Base-by-base conservation (phyloP, 2,329 filamentous ascomycete genomes). In the Pseudodiploospora longispora region DNA sequence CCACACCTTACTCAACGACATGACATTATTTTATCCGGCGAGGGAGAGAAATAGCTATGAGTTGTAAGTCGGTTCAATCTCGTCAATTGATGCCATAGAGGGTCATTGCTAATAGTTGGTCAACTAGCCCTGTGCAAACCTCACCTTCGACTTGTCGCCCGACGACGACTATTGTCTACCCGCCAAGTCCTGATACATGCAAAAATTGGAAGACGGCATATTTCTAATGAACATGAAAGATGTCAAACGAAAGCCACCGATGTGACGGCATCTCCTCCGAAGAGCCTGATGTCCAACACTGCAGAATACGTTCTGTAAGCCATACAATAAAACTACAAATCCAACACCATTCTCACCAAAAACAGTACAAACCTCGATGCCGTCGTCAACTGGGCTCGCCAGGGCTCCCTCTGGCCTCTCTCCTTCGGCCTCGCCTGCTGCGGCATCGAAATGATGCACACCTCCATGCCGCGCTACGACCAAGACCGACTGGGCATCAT, bases 401-500 rank as follows among this genome's bases (percentile, higher is more conserved):
- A 77, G 52, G 66, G 75, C 30, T 82, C 78, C 10, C 58, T 81
- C 2, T 82, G 78, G 77, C 77, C 77, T 3, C 61, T 82, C 56
- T 73, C 69, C 10, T 81, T 82, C 52, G 78, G 67, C n/a, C 71
- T 82, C 7, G 78, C 78, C 47, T 82, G 78, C 60, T 82, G 78
- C 57, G 71, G 74, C 40, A 52, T 82, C 44, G 78, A 82, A 54
- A 82, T 82, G 78, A 82, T 82, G 78, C 75, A 78, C 49, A 64
- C 74, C 3, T 80, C 76, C 2, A 79, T 77, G 53, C 78, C 78
- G 4, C 69, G 77, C 10, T 81, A 81, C 64, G 78, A 81, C 47
- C 77, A 81, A 52, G 78, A 82, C 60, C 71, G 78, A 12, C 65
- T 82, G 10, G 79, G 79, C 38, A 82, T 81, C 50, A 81, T 83